These are phyloP conservation scores for Aspergillus felis DNA, from an alignment of 2,329 filamentous ascomycete genomes.

Conservation along the genomic window DNA sequence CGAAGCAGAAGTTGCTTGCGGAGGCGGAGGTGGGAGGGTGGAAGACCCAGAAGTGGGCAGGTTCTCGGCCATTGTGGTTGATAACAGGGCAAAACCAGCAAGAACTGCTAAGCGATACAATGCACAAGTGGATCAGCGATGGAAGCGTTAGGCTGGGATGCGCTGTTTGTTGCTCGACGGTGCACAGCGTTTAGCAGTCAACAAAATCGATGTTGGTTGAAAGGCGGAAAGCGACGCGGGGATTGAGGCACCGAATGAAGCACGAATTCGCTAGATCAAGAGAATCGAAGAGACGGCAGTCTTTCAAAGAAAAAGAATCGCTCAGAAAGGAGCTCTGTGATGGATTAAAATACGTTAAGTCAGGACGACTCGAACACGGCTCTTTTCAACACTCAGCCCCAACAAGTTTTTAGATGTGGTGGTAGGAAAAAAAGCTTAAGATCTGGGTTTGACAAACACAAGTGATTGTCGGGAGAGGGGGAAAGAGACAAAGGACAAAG, in stretches of 20 bases:
- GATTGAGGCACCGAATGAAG: conserved; percentile 16
- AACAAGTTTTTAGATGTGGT: conserved; percentile 6
- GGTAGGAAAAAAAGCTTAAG: conserved; percentile 4
- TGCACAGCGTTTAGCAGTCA: conserved; percentile 25
- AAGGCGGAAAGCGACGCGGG: conserved; percentile 24
- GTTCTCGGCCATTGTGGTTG: conserved; percentile 70
- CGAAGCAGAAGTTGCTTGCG: conserved; percentile 65
- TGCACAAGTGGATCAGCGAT: conserved; percentile 19
- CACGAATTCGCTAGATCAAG: conserved; percentile 5
- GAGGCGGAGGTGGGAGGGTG: conserved; percentile 63
- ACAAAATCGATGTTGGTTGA: conserved; percentile 18
- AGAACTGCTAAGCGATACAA: conserved; percentile 16
- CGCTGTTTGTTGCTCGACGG: conserved; percentile 19
- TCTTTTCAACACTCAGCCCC: conserved; percentile 10
- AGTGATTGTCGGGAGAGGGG: neutral
- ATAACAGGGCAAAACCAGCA: conserved; percentile 18
- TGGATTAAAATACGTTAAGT: conserved; percentile 15
- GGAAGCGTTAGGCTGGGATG: conserved; percentile 10
- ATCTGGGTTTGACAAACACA: conserved; percentile 2
- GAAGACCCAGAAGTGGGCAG: conserved; percentile 58
- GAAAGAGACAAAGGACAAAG: conserved; percentile 4
- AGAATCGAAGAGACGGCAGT: neutral
- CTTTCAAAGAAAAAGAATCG: neutral
- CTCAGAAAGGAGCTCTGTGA: conserved; percentile 8
- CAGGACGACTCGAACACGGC: conserved; percentile 15